Evolutionary conservation across 495 filamentous ascomycete genomes (phyloP), one percentile per base, ranked within the genome.

Genomic region (Xylaria grammica): DNA sequence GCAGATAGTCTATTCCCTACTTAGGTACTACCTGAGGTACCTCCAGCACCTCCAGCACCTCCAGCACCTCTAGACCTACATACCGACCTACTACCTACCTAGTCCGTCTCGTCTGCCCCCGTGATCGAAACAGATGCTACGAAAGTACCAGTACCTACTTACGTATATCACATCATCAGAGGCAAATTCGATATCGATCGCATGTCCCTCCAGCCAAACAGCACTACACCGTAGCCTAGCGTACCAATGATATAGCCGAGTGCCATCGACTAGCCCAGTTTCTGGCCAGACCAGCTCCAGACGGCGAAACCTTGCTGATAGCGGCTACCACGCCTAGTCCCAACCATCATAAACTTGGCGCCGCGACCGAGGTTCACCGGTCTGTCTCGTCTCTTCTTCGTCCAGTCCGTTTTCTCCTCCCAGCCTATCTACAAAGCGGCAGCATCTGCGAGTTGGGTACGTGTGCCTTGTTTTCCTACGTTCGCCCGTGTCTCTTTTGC

Each of bases 231-330:
- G 32, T 49, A 22, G 36, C 40, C 50, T 29, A 53, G 11, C 40
- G 48, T 55, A 26, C 62, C 62, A 64, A 64, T 64, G 62, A 64
- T 20, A 53, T 30, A 56, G 61, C 61, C 61, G 32, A 64, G 62
- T n/a, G 45, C 32, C 42, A 48, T 38, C 52, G 42, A 57, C 40
- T 58, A 48, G 34, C 45, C 27, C 52, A 24, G 44, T 58, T 58
- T 58, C 30, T 56, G 53, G 40, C 51, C 62, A 51, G 62, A n/a
- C 62, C 53, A 49, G 30, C 62, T 58, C 26, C 46, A 22, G 6
- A 45, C 62, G 44, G 62, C 53, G 32, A 63, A 64, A 64, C 44
- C 62, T 58, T 64, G 44, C 22, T 58, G 38, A 51, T 40, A 64
- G 34, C 62, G 32, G 56, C 44, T 46, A 51, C 45, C 30, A 20